Percentiles rank a stretch among this genome's conserved stretches.
Conservation (phyloP, 257 asterid genomes). For the Scutellaria minor region DNA sequence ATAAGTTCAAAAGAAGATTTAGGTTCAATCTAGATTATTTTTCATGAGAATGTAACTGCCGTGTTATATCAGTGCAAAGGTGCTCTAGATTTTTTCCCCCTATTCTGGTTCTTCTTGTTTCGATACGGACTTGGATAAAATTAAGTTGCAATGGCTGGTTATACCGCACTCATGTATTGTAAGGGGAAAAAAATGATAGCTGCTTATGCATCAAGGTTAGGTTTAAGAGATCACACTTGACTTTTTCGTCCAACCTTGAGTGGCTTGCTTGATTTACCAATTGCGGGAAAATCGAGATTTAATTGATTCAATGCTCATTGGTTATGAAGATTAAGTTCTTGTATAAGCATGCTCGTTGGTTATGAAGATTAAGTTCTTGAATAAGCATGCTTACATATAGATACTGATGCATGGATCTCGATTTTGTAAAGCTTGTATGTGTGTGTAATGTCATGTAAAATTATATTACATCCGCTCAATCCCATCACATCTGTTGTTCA, state of each 20-base stretch:
- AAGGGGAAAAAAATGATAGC: neutral
- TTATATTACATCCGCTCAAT: neutral
- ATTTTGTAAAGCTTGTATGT: neutral
- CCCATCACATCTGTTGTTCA: neutral
- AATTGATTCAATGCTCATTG: neutral
- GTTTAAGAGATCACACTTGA: neutral
- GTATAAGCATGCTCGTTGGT: neutral
- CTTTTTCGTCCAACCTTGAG: conserved; percentile 15
- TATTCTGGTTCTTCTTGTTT: conserved; percentile 14
- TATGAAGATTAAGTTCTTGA: too few relatives aligned
- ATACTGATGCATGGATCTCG: neutral
- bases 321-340: conserved; percentile 13
- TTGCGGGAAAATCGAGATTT: neutral
- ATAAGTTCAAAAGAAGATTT: conserved; percentile 20
- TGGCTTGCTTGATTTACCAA: neutral
- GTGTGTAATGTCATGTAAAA: neutral
- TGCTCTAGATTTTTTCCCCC: neutral
- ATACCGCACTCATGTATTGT: neutral
- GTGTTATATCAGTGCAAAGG: conserved; percentile 6
- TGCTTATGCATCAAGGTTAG: neutral
- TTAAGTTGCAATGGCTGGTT: neutral
- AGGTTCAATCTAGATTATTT: neutral
- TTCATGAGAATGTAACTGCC: conserved; percentile 8
- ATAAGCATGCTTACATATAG: neutral
- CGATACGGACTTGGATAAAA: neutral